Percentiles rank a stretch among this genome's conserved stretches.
phyloP scores from a whole-genome alignment of 1,139 yeast genomes.

The Candida glucosophila region DNA sequence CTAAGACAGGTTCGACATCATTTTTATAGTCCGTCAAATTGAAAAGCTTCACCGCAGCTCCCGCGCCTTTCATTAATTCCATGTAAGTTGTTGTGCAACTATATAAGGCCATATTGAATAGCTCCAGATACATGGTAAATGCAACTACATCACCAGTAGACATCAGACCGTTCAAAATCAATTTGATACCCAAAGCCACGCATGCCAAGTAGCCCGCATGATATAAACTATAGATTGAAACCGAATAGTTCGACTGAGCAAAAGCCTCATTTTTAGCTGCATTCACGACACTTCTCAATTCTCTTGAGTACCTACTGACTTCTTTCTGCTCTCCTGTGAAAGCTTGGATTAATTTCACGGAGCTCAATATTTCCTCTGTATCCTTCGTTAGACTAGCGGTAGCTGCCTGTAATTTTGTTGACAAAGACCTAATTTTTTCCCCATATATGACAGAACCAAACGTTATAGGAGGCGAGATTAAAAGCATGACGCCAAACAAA shows the following conservation, averaged over 20 bases:
- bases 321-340: conserved; percentile 40
- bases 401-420: conserved; percentile 38
- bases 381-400: conserved; percentile 41
- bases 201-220: conserved; percentile 40
- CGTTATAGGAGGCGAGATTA: conserved; percentile 46
- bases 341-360: conserved; percentile 37
- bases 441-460: conserved; percentile 45
- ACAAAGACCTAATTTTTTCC: conserved; percentile 34
- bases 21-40: conserved; percentile 37
- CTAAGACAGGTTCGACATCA: conserved; percentile 35
- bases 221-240: conserved; percentile 36
- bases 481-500: conserved; percentile 40
- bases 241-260: conserved; percentile 40
- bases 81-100: conserved; percentile 44
- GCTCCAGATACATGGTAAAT: conserved; percentile 42
- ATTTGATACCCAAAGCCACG: conserved; percentile 36
- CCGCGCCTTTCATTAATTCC: conserved; percentile 50
- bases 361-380: conserved; percentile 37
- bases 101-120: conserved; percentile 41
- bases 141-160: conserved; percentile 41
- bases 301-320: conserved; percentile 30
- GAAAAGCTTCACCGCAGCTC: conserved; percentile 43
- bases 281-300: conserved; percentile 31
- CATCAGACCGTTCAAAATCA: conserved; percentile 35
- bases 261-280: conserved; percentile 40